Evolutionary conservation across 805 yeast genomes (phyloP), one percentile per base, ranked within the genome.

Genomic region (Hanseniaspora lindneri): DNA sequence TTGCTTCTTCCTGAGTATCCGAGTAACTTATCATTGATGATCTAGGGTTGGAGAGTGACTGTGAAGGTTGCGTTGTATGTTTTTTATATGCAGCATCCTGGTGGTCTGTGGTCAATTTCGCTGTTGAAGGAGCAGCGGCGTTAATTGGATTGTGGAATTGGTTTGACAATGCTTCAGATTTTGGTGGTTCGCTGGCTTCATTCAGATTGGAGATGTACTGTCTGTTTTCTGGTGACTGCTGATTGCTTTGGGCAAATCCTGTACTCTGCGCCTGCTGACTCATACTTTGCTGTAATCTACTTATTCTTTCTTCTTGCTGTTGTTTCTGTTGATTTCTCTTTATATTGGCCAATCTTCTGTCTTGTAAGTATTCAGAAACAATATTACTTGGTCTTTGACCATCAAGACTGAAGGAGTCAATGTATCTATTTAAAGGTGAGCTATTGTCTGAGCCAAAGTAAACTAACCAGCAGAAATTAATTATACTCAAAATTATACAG

Each of bases 401-500:
- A 56, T 68, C 75, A 49, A 79, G 65, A 0, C 89, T 79, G 57
- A 81, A 86, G 3, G 92, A 82, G 68, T 86, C 95, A 49, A 89
- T 74, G 69, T 80, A 83, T 58, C 81, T 78, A 60, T 84, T 86
- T 9, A 84, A 69, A 29, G 95, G 89, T n/a, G 94, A 80, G 44
- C 83, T 83, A 47, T 84, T 83, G 53, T 89, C 89, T 21, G 94
- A 82, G 25, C 97, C 97, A 61, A 81, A 84, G 65, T 86, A 88
- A 52, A 86, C 69, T 39, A 89, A 70, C 95, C 96, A 92, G 52
- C 83, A 66, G 41, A 88, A 60, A 61, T 92, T 86, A 52, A 85
- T 70, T 63, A 89, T 85, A 16, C 92, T 79, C 39, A 86, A 67
- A 43, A 89, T 68, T 50, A 89, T 83, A 55, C 84, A 81, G 6